Evolutionary conservation across 768 basidiomycete genomes (phyloP).

Genomic region (Rubroboletus pulcherrimus): DNA sequence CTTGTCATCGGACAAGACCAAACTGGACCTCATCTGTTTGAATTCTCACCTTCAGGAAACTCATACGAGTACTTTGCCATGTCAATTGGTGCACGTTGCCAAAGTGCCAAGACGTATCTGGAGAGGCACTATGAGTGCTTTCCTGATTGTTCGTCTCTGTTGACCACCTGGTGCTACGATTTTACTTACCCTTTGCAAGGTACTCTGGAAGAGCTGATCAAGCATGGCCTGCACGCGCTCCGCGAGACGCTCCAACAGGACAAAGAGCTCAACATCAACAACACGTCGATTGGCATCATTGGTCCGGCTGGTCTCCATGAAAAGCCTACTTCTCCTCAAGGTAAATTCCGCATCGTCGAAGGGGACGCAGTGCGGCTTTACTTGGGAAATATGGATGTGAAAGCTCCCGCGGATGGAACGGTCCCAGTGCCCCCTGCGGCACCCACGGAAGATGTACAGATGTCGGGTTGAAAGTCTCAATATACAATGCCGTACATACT

Average conservation of each 20-base stretch:
- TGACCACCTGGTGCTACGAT: neutral
- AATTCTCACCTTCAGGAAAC: constrained; percentile 96
- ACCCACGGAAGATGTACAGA: constrained; percentile 72
- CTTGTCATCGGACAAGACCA: constrained; percentile 96
- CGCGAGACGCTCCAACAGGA: constrained; percentile 98
- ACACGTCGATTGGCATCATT: constrained; percentile 93
- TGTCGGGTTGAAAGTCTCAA: constrained; percentile 55
- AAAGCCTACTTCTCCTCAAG: constrained; percentile 45
- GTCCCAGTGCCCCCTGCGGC: constrained; percentile 37
- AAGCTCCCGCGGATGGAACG: constrained; percentile 46
- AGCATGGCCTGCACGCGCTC: constrained; percentile 91
- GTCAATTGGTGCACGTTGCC: constrained; percentile 96
- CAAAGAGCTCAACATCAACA: constrained; percentile 89
- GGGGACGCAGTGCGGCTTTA: constrained; percentile 73
- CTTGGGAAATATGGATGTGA: constrained; percentile 74
- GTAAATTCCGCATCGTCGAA: constrained; percentile 84
- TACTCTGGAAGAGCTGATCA: constrained; percentile 81
- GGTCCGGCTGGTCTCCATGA: constrained; percentile 67
- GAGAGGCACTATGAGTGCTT: constrained; percentile 93
- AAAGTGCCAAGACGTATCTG: constrained; percentile 97
- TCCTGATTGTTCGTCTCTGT: constrained; percentile 60
- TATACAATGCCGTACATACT: constrained; percentile 11
- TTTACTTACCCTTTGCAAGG: constrained; percentile 40
- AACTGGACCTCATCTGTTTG: constrained; percentile 95
- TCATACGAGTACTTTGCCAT: constrained; percentile 98